Conservation (phyloP, 768 basidiomycete genomes). For the Butyriboletus loyo region DNA sequence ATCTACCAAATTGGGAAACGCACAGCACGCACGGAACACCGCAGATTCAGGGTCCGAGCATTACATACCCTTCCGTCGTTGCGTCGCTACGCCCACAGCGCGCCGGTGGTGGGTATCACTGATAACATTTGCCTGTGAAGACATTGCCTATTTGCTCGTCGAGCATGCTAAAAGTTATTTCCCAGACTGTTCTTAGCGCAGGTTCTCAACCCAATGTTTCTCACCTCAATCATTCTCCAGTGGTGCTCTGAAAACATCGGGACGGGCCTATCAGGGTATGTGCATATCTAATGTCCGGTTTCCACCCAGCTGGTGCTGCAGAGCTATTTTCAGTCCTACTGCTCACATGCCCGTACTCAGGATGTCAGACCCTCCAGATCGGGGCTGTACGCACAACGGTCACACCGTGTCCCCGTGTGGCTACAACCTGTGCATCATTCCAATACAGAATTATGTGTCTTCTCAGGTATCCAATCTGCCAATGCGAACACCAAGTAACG, state of each 20-base stretch:
- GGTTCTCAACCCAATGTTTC: conserved; percentile 17
- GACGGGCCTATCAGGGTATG: conserved; percentile 11
- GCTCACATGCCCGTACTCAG: conserved; percentile 5
- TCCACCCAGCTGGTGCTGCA: background rate
- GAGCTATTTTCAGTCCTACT: conserved; percentile 11
- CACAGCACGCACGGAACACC: too few relatives aligned
- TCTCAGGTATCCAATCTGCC: background rate
- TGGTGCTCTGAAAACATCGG: background rate
- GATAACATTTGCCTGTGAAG: background rate
- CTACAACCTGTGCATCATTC: background rate
- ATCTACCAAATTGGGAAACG: too few relatives aligned
- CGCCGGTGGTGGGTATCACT: background rate
- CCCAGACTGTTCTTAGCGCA: background rate
- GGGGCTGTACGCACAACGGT: conserved; percentile 1
- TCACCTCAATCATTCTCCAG: conserved; percentile 8
- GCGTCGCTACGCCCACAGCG: background rate
- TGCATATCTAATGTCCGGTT: conserved; percentile 16
- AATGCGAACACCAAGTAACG: background rate
- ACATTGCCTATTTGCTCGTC: background rate
- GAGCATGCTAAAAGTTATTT: background rate
- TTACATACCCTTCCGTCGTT: background rate
- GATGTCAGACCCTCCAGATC: conserved; percentile 1
- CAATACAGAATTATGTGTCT: background rate
- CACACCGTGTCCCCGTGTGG: background rate
- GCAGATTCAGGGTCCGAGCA: too few relatives aligned